Percentiles rank a stretch among this genome's conserved stretches.
Conservation (phyloP, 768 basidiomycete species). For the Mycena alexandri region DNA sequence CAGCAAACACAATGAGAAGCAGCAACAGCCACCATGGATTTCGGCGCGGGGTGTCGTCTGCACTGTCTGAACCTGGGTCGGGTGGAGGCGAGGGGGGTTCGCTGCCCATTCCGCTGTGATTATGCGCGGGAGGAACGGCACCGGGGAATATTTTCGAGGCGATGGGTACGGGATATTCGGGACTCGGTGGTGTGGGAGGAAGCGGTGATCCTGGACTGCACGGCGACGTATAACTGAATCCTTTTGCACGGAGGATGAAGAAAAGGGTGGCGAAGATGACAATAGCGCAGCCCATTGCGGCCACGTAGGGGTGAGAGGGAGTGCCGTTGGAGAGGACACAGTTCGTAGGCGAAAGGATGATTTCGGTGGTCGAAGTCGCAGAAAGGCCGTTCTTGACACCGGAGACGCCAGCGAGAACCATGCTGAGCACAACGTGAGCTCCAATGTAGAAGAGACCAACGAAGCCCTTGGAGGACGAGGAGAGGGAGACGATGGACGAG, state of each 20-base stretch:
- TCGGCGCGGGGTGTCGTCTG: not conserved
- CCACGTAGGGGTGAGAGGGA: conserved; percentile 4
- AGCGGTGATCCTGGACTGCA: too few species aligned
- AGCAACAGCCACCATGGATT: conserved; percentile 1
- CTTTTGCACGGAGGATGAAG: conserved; percentile 13
- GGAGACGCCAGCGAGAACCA: not conserved
- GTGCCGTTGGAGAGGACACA: conserved; percentile 5
- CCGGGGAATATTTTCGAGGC: too few species aligned
- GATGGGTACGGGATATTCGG: too few species aligned
- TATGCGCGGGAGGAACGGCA: too few species aligned
- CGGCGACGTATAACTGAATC: not conserved
- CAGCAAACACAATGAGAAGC: not conserved
- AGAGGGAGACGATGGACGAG: conserved; percentile 11
- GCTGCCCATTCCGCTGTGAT: not conserved
- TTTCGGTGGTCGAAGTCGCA: conserved; percentile 7
- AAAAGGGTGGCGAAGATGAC: conserved; percentile 4
- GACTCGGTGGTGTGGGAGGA: too few species aligned
- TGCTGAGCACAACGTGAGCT: not conserved
- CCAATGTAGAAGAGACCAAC: conserved; percentile 16
- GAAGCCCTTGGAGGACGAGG: conserved; percentile 15
- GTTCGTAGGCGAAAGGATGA: conserved; percentile 6
- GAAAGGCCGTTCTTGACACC: conserved; percentile 1
- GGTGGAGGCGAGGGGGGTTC: conserved; percentile 15
- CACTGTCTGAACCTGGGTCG: conserved; percentile 3
- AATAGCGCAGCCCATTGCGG: conserved; percentile 8